These are phyloP conservation scores for Holtermannia corniformis DNA, from an alignment of 768 basidiomycete species.

Conservation along the genomic window DNA sequence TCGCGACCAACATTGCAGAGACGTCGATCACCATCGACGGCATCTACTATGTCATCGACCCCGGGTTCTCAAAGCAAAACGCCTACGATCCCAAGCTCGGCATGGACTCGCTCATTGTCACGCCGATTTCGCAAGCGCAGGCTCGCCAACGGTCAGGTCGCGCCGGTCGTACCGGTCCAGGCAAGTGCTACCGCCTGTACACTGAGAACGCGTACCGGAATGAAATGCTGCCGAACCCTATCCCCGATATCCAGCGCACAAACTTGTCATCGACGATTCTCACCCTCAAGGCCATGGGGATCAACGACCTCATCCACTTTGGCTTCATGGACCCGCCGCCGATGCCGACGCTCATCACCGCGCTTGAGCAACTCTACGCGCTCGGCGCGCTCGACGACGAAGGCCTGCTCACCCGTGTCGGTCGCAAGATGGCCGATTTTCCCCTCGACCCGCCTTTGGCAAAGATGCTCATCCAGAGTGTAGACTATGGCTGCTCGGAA, in stretches of 20 bases:
- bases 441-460: slow-evolving; percentile 94
- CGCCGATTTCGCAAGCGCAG: slow-evolving; percentile 97
- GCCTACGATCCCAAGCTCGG: slow-evolving; percentile 94
- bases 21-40: slow-evolving; percentile 97
- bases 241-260: slow-evolving; percentile 88
- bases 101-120: slow-evolving; percentile 97
- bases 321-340: slow-evolving; percentile 99
- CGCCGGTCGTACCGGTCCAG: slow-evolving; percentile 94
- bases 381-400: slow-evolving; percentile 94
- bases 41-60: slow-evolving; percentile 98
- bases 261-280: slow-evolving; percentile 88
- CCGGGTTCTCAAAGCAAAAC: slow-evolving; percentile 97
- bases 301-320: slow-evolving; percentile 94
- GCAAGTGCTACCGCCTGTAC: slow-evolving; percentile 95
- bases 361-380: slow-evolving; percentile 86
- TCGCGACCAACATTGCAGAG: slow-evolving; percentile 99
- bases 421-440: slow-evolving; percentile 99
- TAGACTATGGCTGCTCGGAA: slow-evolving; percentile 94
- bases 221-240: slow-evolving; percentile 95
- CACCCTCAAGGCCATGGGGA: slow-evolving; percentile 96
- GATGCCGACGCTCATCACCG: slow-evolving; percentile 91
- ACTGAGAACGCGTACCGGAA: slow-evolving; percentile 97
- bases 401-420: slow-evolving; percentile 83
- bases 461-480: slow-evolving; percentile 97
- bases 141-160: slow-evolving; percentile 91